Evolutionary conservation across 257 asterid genomes (phyloP).

Genomic region (Solanum appendiculatum): DNA sequence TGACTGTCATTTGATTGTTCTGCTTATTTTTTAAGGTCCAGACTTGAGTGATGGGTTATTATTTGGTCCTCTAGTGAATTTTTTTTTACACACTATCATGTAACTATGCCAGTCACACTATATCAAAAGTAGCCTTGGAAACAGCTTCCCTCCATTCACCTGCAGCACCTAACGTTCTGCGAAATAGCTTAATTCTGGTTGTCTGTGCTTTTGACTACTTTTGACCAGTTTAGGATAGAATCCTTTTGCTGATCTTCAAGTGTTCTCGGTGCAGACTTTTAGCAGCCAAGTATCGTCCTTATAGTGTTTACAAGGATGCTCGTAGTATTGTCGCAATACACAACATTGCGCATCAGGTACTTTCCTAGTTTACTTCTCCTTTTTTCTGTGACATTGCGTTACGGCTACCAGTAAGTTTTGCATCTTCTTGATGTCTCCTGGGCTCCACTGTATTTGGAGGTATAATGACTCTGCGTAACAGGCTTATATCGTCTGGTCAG

Average conservation of each 20-base stretch:
- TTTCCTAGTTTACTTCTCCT: neutral
- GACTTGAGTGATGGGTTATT: neutral
- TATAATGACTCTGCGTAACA: neutral
- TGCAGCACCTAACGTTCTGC: neutral
- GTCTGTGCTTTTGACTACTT: neutral
- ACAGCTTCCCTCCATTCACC: neutral
- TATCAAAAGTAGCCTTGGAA: neutral
- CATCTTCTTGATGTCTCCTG: neutral
- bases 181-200: neutral
- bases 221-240: neutral
- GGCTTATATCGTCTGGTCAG: neutral
- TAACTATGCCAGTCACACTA: neutral
- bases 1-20: neutral
- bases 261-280: slow-evolving; percentile 46
- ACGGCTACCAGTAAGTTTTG: neutral
- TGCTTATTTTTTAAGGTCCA: neutral
- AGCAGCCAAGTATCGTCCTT: slow-evolving; percentile 91
- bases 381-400: neutral
- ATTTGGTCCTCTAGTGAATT: neutral
- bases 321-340: slow-evolving; percentile 77
- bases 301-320: slow-evolving; percentile 92
- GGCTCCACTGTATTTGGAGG: neutral
- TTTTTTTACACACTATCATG: neutral
- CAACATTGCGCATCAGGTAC: slow-evolving; percentile 96
- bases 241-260: neutral